Evolutionary conservation across 2,329 filamentous ascomycete genomes (phyloP), one percentile per base, ranked within the genome.

Genomic region (Penicillium sp.): DNA sequence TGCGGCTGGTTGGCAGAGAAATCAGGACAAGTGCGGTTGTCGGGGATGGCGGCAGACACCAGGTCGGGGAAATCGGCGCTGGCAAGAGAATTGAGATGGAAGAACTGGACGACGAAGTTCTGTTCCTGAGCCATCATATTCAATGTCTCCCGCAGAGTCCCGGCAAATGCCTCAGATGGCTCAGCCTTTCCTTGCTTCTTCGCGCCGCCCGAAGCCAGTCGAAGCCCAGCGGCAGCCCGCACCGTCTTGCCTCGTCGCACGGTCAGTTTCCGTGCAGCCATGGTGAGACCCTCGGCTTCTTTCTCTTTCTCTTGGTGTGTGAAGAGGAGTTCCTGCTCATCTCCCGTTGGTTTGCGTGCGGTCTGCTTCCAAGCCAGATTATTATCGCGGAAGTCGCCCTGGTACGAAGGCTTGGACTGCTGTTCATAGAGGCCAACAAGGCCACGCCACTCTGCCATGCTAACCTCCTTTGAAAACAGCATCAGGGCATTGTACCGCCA

Each of bases 71-170:
- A 97, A 70, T 97, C 92, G 16, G 84, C 76, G 36, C 86, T 87
- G 67, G 92, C 88, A 29, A 93, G 81, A 2, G 91, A 95, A n/a
- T 89, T 90, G 27, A 94, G 86, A 67, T 97, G 93, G 82, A 97
- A 97, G 73, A 97, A 94, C 65, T 96, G 91, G n/a, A 96, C 87
- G 48, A 97, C 81, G 70, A 97, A 99, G 71, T 97, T 97, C 72
- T 99, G 93, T 75, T 99, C 94, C 72, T 93, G 92, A 65, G 91
- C 87, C 57, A 97, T 87, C 55, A 96, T 82, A 6, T 89, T 90
- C 44, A 92, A 78, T 62, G 94, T 84, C 67, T 97, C 91, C 56
- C 94, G 89, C 60, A 97, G 77, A 13, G 91, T 86, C 38, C 87
- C 87, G 0, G 85, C 82, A 73, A 97, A 96, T 3, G 91, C 86